Conservation (phyloP, 2,329 filamentous ascomycete genomes). For the Eutypa lata region DNA sequence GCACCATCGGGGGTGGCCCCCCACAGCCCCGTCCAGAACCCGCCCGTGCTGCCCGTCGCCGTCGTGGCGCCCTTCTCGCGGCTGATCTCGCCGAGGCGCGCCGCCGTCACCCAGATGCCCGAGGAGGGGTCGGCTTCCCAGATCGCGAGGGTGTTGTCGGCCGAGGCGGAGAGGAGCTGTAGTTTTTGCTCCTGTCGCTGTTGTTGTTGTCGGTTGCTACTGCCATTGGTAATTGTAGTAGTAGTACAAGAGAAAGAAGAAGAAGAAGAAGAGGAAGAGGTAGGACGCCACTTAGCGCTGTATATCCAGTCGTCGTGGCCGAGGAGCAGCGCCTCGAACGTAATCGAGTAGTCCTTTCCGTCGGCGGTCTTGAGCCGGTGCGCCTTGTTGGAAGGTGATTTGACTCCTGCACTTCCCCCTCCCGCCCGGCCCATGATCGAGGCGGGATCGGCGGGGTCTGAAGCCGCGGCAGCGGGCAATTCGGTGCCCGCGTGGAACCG, state of each 20-base stretch:
- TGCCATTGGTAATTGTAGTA: too few species aligned
- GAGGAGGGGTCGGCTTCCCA: slow-evolving; percentile 84
- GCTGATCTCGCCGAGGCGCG: slow-evolving; percentile 88
- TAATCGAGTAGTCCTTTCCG: slow-evolving; percentile 67
- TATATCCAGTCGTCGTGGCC: slow-evolving; percentile 99
- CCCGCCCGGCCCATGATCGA: slow-evolving; percentile 49
- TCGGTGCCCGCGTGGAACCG: slow-evolving; percentile 71
- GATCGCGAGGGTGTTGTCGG: slow-evolving; percentile 90
- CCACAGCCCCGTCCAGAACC: slow-evolving; percentile 96
- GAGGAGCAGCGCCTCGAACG: slow-evolving; percentile 88
- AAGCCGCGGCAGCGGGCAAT: slow-evolving; percentile 53
- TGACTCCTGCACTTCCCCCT: slow-evolving; percentile 25
- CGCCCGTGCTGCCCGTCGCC: slow-evolving; percentile 90
- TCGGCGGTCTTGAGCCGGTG: slow-evolving; percentile 65
- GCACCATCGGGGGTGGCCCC: slow-evolving; percentile 69
- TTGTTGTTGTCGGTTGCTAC: background rate
- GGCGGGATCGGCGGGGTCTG: slow-evolving; percentile 53
- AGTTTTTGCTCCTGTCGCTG: slow-evolving; percentile 42
- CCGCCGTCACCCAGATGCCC: slow-evolving; percentile 86
- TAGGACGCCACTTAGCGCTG: slow-evolving; percentile 70
- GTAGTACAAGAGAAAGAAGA: too few species aligned
- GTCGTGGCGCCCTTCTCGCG: slow-evolving; percentile 93
- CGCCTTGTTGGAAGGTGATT: slow-evolving; percentile 83
- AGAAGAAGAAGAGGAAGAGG: slow-evolving; percentile 18
- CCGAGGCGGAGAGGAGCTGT: slow-evolving; percentile 83